Evolutionary conservation across 2,329 filamentous ascomycete species (phyloP).

Genomic region (Ophioceras dolichostomum): DNA sequence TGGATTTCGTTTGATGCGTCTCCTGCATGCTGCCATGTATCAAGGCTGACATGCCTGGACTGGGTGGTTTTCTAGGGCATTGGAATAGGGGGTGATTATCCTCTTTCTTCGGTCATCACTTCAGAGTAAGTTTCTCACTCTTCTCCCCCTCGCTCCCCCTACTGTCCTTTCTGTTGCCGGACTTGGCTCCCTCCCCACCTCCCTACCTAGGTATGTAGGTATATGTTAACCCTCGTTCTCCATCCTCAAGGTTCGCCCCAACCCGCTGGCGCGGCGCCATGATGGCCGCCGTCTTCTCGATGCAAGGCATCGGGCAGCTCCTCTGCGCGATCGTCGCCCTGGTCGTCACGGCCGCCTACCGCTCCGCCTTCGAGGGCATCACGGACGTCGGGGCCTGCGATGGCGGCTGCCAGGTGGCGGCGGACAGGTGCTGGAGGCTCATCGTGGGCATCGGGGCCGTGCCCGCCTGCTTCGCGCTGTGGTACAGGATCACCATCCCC

Average conservation of each 20-base stretch:
- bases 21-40: neutral
- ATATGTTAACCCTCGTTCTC: slow-evolving; percentile 6
- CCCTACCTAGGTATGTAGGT: neutral
- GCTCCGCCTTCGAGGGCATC: slow-evolving; percentile 30
- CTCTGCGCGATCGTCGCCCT: slow-evolving; percentile 58
- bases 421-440: slow-evolving; percentile 73
- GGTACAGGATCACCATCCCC: slow-evolving; percentile 75
- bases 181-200: neutral
- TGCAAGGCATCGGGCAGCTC: slow-evolving; percentile 76
- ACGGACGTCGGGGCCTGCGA: slow-evolving; percentile 37
- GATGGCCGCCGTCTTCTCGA: slow-evolving; percentile 74
- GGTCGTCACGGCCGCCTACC: slow-evolving; percentile 55
- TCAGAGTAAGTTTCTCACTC: slow-evolving; percentile 40
- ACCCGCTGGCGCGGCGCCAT: slow-evolving; percentile 74
- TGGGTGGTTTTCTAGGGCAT: slow-evolving; percentile 41
- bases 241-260: slow-evolving; percentile 50
- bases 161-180: too few relatives aligned
- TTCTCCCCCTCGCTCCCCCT: neutral
- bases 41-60: neutral
- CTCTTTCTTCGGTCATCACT: slow-evolving; percentile 67
- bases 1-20: too few relatives aligned
- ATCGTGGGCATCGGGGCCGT: slow-evolving; percentile 70
- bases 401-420: slow-evolving; percentile 51
- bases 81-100: slow-evolving; percentile 74
- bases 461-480: slow-evolving; percentile 68